These are phyloP conservation scores for Bretschneidera sinensis DNA, from an alignment of 345 rosid species.

Conservation along the genomic window DNA sequence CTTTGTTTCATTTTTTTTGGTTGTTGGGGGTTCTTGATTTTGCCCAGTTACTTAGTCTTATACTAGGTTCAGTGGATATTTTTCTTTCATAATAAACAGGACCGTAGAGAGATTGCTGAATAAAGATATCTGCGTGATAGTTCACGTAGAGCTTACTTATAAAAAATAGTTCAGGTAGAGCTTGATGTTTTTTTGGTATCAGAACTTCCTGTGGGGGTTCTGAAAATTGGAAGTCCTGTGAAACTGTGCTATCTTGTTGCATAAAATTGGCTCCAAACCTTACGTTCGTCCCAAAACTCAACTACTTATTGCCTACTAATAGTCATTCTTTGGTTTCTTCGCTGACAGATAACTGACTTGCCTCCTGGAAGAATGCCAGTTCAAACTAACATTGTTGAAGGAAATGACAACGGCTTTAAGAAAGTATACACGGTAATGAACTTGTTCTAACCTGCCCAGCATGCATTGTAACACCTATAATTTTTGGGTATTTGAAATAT, in stretches of 20 bases:
- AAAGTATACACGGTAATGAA: slow-evolving; percentile 60
- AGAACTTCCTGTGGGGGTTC: no score
- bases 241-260: no score
- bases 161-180: neutral
- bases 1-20: no score
- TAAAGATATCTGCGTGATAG: neutral
- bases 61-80: no score
- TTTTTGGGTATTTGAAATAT: neutral
- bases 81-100: neutral
- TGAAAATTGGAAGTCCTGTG: no score
- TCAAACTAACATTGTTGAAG: slow-evolving; percentile 66
- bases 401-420: slow-evolving; percentile 51
- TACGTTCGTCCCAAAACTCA: neutral
- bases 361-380: slow-evolving; percentile 94
- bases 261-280: neutral
- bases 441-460: slow-evolving; percentile 3
- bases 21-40: no score
- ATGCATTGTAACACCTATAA: neutral
- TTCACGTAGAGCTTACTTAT: neutral
- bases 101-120: neutral
- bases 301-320: neutral
- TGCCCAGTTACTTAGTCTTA: no score
- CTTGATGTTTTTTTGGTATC: neutral
- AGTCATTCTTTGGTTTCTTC: slow-evolving; percentile 12
- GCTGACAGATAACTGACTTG: slow-evolving; percentile 76